A percentile compares a stretch with the other conserved stretches of the same genome.
phyloP scores from a whole-genome alignment of 2,329 filamentous ascomycete species.

The Neonectria hederae region DNA sequence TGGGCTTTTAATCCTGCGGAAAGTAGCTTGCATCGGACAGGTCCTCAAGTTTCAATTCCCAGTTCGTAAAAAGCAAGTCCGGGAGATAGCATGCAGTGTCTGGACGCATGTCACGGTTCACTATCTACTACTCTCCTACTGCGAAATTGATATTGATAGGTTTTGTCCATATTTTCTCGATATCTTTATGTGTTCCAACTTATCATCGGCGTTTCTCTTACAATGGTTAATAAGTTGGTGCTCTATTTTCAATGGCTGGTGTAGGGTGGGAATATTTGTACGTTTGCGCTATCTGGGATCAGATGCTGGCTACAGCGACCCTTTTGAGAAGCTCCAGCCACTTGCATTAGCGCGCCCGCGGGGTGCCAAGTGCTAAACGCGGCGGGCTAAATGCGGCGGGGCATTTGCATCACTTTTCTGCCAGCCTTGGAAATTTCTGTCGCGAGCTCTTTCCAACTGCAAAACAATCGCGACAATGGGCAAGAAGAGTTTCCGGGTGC shows the following conservation, averaged over 20 bases:
- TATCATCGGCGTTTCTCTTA: no score
- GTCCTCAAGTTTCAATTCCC: no score
- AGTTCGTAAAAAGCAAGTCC: no score
- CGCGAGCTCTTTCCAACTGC: conserved; percentile 33
- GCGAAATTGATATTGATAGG: not conserved
- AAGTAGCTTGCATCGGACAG: no score
- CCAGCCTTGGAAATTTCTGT: conserved; percentile 38
- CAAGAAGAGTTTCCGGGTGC: conserved; percentile 50
- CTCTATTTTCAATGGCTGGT: not conserved
- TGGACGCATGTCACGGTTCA: no score
- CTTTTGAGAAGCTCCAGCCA: conserved; percentile 17
- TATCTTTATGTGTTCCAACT: no score
- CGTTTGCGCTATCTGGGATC: no score
- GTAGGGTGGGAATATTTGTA: not conserved
- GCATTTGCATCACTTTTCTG: conserved; percentile 31
- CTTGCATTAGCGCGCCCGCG: conserved; percentile 36
- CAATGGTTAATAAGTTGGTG: no score
- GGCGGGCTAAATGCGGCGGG: conserved; percentile 18
- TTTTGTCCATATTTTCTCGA: no score
- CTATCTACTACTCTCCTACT: no score
- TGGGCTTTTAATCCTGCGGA: no score
- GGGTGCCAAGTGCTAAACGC: conserved; percentile 36
- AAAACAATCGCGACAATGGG: conserved; percentile 47
- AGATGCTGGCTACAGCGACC: not conserved
- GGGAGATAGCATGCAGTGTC: no score